These are phyloP conservation scores for Keithomyces neogunnii DNA, from an alignment of 2,329 filamentous ascomycete genomes.

Conservation along the genomic window DNA sequence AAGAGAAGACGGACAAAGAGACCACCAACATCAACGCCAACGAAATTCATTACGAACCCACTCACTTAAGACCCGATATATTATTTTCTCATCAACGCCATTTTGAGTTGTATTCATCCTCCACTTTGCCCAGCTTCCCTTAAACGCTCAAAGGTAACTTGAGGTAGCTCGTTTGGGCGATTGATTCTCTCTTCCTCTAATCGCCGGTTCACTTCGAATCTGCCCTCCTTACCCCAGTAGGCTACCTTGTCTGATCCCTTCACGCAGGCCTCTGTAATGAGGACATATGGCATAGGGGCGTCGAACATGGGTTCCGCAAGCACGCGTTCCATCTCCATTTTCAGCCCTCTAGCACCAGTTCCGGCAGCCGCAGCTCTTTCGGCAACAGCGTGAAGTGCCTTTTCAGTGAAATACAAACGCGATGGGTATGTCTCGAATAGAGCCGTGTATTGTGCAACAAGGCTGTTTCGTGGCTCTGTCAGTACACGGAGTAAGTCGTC, in stretches of 20 bases:
- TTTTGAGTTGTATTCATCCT: constrained; percentile 20
- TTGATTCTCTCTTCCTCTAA: constrained; percentile 53
- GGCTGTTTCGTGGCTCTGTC: constrained; percentile 82
- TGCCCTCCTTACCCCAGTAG: constrained; percentile 63
- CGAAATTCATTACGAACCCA: too few species aligned
- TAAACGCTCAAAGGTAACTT: constrained; percentile 30
- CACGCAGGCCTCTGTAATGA: constrained; percentile 64
- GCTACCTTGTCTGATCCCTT: constrained; percentile 49
- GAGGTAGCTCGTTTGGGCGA: constrained; percentile 10
- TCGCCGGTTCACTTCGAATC: constrained; percentile 59
- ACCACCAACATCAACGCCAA: background rate
- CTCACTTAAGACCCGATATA: too few species aligned
- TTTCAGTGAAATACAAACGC: constrained; percentile 73
- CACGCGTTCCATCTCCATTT: constrained; percentile 74
- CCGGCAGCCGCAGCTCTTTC: constrained; percentile 49
- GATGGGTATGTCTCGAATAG: constrained; percentile 76
- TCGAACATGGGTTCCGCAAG: constrained; percentile 77
- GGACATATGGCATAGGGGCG: constrained; percentile 65
- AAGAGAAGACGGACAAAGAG: background rate
- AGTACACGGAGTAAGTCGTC: constrained; percentile 73
- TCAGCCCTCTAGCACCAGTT: constrained; percentile 72
- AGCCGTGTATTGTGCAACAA: constrained; percentile 81
- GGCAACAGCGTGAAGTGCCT: constrained; percentile 74
- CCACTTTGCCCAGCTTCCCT: constrained; percentile 40
- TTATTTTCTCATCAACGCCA: too few species aligned